A percentile compares a stretch with the other conserved stretches of the same genome.
Conservation (phyloP, 164 flowering plant genomes). For the Litsea cubeba region DNA sequence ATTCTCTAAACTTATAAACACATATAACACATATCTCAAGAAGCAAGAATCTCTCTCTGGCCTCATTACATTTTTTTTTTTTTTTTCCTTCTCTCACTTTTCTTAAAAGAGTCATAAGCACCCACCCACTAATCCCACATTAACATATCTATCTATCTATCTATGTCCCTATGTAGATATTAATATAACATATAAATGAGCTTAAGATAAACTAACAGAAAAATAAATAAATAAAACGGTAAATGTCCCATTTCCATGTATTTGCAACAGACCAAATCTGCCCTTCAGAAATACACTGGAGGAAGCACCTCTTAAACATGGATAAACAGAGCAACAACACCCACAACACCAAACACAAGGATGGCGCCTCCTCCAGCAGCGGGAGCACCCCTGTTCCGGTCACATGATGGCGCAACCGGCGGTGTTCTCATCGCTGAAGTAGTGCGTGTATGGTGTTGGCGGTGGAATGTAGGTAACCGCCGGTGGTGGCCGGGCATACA, state of each 20-base stretch:
- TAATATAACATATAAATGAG: too few relatives aligned
- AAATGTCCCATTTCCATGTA: not conserved
- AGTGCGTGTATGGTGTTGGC: constrained; percentile 33
- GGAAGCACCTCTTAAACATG: not conserved
- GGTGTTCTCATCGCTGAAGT: constrained; percentile 84
- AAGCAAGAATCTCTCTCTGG: too few relatives aligned
- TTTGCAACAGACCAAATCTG: not conserved
- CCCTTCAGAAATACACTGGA: not conserved
- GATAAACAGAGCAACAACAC: not conserved
- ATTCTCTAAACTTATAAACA: too few relatives aligned
- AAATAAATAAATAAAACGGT: not conserved
- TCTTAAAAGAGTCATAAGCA: not conserved
- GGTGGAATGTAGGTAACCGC: constrained; percentile 58
- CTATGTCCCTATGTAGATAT: not conserved
- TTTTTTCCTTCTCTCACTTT: not conserved
- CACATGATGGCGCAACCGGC: constrained; percentile 83
- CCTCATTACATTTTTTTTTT: too few relatives aligned
- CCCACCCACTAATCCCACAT: not conserved
- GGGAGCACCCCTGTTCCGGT: constrained; percentile 3
- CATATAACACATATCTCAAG: too few relatives aligned
- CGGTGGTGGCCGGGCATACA: constrained; percentile 76
- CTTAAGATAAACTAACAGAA: not conserved
- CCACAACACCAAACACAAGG: not conserved
- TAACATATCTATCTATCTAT: not conserved
- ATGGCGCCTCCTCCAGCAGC: not conserved